Base-by-base conservation (phyloP, 805 yeast species). In the Cyberlindnera mrakii region DNA sequence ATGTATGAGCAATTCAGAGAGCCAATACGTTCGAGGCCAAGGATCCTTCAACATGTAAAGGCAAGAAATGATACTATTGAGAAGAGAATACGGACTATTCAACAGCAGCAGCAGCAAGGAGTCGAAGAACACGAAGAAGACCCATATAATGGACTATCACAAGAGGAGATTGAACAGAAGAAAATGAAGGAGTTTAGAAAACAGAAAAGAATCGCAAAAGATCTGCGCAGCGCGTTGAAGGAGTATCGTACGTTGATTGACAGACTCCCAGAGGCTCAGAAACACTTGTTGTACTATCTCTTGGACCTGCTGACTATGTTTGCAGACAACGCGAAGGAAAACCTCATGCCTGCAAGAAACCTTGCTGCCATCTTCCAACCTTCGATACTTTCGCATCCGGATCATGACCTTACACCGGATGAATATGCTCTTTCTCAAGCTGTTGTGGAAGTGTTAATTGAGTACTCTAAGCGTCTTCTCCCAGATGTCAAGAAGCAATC, bases 341-440 rank as follows among this genome's bases (percentile, higher is more conserved):
- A 90, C 60, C 69, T 87, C 50, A 93, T 93, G 99, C 80, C 96
- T 2, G 86, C 96, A 1, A 77, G 88, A 54, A 93, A 93, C 60
- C 68, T 93, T 50, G 96, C 98, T 1, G 96, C 98, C 2, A 86
- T 93, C 44, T 93, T 93, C 67, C 99, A 93, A 66, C 98, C 99
- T 3, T 85, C 96, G n/a, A 80, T 93, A 15, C 69, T 93, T 41
- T 85, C 95, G 9, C 98, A 91, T 62, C 96, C 96, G 5, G 76
- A 74, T 51, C 97, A 93, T 62, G 96, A 90, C 59, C 78, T 91
- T 81, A 78, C 83, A 34, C 97, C 97, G 1, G 87, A 80, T 29
- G 97, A 93, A 63, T 90, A 90, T 65, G 91, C 86, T 11, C 66
- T 88, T 30, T 85, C 96, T 5, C 88, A 90, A 51, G 72, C 80